A percentile compares a stretch with the other conserved stretches of the same genome.
Evolutionary conservation across 805 yeast species (phyloP).

Genomic region (Pichia membranifaciens): DNA sequence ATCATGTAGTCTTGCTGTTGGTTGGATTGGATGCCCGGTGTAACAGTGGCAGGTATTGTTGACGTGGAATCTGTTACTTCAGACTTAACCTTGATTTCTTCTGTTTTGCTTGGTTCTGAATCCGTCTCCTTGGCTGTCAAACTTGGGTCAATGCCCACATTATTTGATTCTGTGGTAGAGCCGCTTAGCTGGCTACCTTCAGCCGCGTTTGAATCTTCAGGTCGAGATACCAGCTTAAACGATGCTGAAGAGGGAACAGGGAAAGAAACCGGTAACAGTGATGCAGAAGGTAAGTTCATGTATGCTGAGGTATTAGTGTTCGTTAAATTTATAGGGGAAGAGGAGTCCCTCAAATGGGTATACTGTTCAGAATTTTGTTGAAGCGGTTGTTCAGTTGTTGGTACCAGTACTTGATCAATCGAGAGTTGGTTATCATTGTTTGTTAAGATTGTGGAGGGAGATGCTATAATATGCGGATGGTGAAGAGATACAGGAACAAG

Average conservation of each 20-base stretch:
- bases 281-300: background rate
- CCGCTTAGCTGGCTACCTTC: background rate
- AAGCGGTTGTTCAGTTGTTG: background rate
- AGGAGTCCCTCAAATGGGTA: background rate
- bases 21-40: background rate
- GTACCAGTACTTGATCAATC: background rate
- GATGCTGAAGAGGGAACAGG: background rate
- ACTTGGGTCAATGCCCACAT: too few relatives aligned
- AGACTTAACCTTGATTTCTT: background rate
- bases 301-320: background rate
- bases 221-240: background rate
- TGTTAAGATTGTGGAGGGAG: constrained; percentile 3
- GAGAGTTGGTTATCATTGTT: constrained; percentile 3
- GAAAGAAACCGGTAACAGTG: background rate
- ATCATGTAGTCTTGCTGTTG: constrained; percentile 9
- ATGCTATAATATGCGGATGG: background rate
- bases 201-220: too few relatives aligned
- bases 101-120: background rate
- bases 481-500: constrained; percentile 6
- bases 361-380: background rate
- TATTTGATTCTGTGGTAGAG: background rate
- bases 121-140: background rate
- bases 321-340: background rate
- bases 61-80: background rate
- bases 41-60: background rate